Conservation (phyloP, 371 early-diverging fungal genomes). For the Phascolomyces articulosus region DNA sequence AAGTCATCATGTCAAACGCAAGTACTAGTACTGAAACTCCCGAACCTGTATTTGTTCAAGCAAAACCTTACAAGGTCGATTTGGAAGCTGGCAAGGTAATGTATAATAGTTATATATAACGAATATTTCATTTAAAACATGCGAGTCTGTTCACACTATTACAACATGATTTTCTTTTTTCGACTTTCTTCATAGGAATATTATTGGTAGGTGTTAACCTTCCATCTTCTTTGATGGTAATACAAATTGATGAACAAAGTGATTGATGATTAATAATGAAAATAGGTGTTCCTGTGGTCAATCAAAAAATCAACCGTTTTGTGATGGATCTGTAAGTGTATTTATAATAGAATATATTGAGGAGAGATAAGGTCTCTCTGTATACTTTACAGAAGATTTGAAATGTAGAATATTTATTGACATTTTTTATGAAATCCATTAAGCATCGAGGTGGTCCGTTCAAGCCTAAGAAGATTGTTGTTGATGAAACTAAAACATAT, state of each 20-base stretch:
- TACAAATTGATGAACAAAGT: neutral
- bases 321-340: slow-evolving; percentile 37
- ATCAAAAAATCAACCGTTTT: slow-evolving; percentile 41
- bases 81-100: slow-evolving; percentile 40
- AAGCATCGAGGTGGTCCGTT: slow-evolving; percentile 26
- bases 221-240: neutral
- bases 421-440: too few relatives aligned
- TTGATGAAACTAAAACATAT: slow-evolving; percentile 36
- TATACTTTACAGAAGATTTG: neutral
- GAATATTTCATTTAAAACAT: neutral
- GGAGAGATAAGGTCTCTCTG: too few relatives aligned
- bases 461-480: slow-evolving; percentile 40
- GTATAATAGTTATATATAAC: too few relatives aligned
- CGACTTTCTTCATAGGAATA: slow-evolving; percentile 25
- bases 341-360: neutral
- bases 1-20: slow-evolving; percentile 14
- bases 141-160: neutral
- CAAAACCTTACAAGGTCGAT: slow-evolving; percentile 37
- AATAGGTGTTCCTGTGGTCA: slow-evolving; percentile 37
- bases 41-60: slow-evolving; percentile 33
- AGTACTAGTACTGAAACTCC: slow-evolving; percentile 5
- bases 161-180: neutral
- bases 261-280: neutral
- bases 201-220: slow-evolving; percentile 21
- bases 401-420: neutral